phyloP scores from a whole-genome alignment of 2,329 filamentous ascomycete species.

The Fusarium mangiferae region DNA sequence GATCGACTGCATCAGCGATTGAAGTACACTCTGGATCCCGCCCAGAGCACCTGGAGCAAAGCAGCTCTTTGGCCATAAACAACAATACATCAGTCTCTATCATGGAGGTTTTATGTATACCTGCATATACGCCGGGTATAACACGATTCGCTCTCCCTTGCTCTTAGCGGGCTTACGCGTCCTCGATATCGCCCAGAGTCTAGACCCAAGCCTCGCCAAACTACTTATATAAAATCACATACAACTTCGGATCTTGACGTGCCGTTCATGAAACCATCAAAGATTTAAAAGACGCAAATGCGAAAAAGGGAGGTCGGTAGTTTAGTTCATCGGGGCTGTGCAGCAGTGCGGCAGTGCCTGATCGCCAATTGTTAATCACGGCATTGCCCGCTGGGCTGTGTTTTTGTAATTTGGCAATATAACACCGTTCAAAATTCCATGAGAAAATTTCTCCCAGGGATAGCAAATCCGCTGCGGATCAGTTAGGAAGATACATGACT shows the following conservation, averaged over 20 bases:
- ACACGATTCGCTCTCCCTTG: background rate
- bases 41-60: background rate
- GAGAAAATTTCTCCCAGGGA: accelerated
- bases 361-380: background rate
- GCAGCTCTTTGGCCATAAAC: background rate
- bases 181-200: background rate
- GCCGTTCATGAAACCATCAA: background rate
- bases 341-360: background rate
- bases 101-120: background rate
- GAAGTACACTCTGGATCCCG: background rate
- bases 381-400: background rate
- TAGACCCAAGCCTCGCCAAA: background rate
- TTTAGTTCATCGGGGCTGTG: background rate
- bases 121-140: background rate
- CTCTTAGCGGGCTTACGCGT: background rate
- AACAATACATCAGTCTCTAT: accelerated
- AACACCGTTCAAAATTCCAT: background rate
- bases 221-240: background rate
- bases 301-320: background rate
- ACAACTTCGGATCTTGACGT: background rate
- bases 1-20: constrained; percentile 10
- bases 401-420: background rate
- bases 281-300: background rate
- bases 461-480: background rate
- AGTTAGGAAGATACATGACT: background rate